phyloP scores from a whole-genome alignment of 177 flowering plant genomes.

The Tripterygium wilfordii region DNA sequence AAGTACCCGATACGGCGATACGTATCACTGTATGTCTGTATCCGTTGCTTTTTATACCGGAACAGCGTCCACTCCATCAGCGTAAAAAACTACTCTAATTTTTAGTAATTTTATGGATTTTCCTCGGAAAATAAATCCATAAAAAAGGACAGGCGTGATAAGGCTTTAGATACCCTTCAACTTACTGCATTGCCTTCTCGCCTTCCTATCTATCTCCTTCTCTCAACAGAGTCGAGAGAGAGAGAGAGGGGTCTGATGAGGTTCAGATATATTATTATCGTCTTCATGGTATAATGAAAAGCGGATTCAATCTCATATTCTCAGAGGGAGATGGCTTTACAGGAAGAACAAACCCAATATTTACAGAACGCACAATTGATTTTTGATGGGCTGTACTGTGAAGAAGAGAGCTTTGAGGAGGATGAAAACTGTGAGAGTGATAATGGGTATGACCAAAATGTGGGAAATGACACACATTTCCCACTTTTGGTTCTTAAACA shows the following conservation, averaged over 20 bases:
- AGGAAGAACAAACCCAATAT: conserved; percentile 15
- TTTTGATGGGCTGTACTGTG: conserved; percentile 39
- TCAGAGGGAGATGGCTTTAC: conserved; percentile 29
- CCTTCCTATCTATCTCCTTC: conserved; percentile 9
- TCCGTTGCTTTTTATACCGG: too few relatives aligned
- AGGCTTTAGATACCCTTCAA: conserved; percentile 25
- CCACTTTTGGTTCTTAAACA: conserved; percentile 22
- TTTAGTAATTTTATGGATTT: too few relatives aligned
- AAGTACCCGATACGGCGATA: too few relatives aligned
- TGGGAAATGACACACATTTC: conserved; percentile 8
- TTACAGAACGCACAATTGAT: conserved; percentile 17
- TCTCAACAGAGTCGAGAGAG: conserved; percentile 13
- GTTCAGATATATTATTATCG: conserved; percentile 7
- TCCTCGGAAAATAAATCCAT: conserved; percentile 2
- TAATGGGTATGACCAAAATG: background rate
- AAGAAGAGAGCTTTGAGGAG: conserved; percentile 25
- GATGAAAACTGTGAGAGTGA: conserved; percentile 3
- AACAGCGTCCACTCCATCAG: too few relatives aligned
- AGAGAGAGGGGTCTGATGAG: conserved; percentile 10
- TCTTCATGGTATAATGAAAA: conserved; percentile 28
- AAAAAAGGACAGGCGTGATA: conserved; percentile 37
- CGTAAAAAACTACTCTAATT: too few relatives aligned
- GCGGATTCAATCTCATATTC: conserved; percentile 31
- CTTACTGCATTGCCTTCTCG: conserved; percentile 14
- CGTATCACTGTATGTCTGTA: too few relatives aligned